phyloP scores from a whole-genome alignment of 139 green algal genomes.

The Spirogloea muscicola region DNA sequence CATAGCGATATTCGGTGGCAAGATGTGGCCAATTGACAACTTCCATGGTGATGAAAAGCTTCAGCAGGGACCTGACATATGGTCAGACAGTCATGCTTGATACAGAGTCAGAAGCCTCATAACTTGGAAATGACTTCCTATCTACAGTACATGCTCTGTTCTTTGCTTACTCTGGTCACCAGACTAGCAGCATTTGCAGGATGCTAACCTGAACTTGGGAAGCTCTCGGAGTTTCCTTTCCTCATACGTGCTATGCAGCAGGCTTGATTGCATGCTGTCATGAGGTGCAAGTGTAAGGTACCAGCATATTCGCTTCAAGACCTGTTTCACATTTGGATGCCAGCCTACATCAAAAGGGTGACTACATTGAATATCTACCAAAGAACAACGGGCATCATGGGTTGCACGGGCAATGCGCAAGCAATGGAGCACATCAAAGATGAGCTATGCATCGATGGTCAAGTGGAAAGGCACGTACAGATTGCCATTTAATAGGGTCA shows the following conservation, averaged over 20 bases:
- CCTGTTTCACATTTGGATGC: slow-evolving; percentile 40
- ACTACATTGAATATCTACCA: background rate
- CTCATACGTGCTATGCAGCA: slow-evolving; percentile 66
- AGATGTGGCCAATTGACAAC: slow-evolving; percentile 75
- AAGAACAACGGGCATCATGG: background rate
- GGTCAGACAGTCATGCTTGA: no score
- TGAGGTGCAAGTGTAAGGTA: slow-evolving; percentile 76
- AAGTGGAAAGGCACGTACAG: no score
- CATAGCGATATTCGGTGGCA: slow-evolving; percentile 50
- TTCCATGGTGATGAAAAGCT: slow-evolving; percentile 77
- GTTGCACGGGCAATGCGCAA: background rate
- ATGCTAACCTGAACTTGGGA: slow-evolving; percentile 51
- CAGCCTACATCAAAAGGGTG: background rate
- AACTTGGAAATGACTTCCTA: no score
- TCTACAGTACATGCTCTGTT: no score
- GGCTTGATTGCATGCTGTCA: slow-evolving; percentile 76
- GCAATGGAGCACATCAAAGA: no score
- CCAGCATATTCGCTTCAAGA: slow-evolving; percentile 85
- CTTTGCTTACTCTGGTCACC: background rate
- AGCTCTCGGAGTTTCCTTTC: slow-evolving; percentile 82
- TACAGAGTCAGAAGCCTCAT: no score
- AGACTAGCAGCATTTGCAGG: background rate
- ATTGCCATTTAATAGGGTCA: slow-evolving; percentile 28
- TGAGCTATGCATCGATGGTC: no score
- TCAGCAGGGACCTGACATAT: slow-evolving; percentile 72